These are phyloP conservation scores for Pythium sukuiense DNA, from an alignment of 352 stramenopile genomes.

Conservation along the genomic window DNA sequence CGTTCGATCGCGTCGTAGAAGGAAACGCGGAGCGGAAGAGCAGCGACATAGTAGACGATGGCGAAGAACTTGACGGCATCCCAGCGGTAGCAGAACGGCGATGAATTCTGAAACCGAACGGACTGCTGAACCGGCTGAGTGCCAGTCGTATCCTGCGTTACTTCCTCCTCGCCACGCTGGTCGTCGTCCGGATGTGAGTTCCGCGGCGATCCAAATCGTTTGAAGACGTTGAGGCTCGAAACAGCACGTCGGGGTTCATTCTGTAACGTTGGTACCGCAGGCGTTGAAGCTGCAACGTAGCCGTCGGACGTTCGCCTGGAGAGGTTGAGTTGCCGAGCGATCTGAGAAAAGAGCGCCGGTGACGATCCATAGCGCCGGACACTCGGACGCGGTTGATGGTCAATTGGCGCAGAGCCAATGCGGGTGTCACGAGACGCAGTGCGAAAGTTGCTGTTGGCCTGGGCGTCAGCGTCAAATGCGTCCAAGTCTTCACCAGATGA, in stretches of 20 bases:
- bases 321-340: constrained; percentile 9
- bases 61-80: constrained; percentile 32
- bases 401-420: constrained; percentile 3
- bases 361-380: constrained; percentile 17
- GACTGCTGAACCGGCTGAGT: background rate
- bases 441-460: background rate
- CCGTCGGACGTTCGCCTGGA: constrained; percentile 1
- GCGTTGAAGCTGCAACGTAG: constrained; percentile 14
- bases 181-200: background rate
- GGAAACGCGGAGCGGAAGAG: constrained; percentile 30
- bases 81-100: constrained; percentile 31
- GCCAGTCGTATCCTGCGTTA: background rate
- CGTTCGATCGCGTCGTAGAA: constrained; percentile 33
- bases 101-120: constrained; percentile 23
- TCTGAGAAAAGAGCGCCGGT: constrained; percentile 17
- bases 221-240: constrained; percentile 2
- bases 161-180: background rate
- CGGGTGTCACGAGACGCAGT: background rate
- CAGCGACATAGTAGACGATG: constrained; percentile 31
- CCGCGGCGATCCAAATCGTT: constrained; percentile 15
- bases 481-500: constrained; percentile 12
- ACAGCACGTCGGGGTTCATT: background rate
- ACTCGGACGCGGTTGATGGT: background rate
- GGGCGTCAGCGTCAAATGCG: background rate
- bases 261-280: background rate